Evolutionary conservation across 148 eudicot genomes (phyloP).

Genomic region (Chenopodium album): DNA sequence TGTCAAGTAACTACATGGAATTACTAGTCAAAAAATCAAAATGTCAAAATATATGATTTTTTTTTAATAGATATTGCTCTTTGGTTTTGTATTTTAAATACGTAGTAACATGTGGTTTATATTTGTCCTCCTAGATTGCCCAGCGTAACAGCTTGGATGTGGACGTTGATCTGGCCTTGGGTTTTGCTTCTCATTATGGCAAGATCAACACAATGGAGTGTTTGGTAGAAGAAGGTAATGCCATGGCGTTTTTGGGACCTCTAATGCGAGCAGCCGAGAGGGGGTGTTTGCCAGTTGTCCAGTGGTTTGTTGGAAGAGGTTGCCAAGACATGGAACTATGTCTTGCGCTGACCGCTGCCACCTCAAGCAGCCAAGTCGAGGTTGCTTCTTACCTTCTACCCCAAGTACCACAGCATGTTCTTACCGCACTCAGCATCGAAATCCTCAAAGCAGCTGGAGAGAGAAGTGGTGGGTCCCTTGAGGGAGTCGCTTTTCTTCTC

Average conservation of each 20-base stretch:
- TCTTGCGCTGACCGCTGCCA: conserved; percentile 96
- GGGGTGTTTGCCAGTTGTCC: conserved; percentile 81
- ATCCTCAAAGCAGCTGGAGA: conserved; percentile 98
- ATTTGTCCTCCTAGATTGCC: conserved; percentile 60
- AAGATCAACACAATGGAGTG: conserved; percentile 94
- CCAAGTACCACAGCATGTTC: conserved; percentile 92
- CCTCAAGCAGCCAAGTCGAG: conserved; percentile 85
- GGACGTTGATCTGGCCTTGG: conserved; percentile 92
- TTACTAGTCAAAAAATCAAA: neutral
- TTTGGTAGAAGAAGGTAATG: conserved; percentile 94
- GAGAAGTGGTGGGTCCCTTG: conserved; percentile 81
- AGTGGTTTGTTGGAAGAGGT: conserved; percentile 89
- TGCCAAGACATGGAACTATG: conserved; percentile 99
- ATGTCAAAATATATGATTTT: neutral
- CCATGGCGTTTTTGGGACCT: conserved; percentile 95
- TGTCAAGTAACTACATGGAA: neutral
- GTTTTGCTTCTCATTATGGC: conserved; percentile 91
- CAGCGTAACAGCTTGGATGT: conserved; percentile 95
- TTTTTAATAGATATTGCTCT: neutral
- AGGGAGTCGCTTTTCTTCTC: conserved; percentile 93
- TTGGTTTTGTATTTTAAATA: neutral
- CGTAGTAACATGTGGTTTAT: neutral
- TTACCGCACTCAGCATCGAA: conserved; percentile 89
- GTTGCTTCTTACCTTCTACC: conserved; percentile 88
- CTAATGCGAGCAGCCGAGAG: conserved; percentile 93